Base-by-base conservation (phyloP, 2,329 filamentous ascomycete genomes). In the Exophiala lecanii-corni region DNA sequence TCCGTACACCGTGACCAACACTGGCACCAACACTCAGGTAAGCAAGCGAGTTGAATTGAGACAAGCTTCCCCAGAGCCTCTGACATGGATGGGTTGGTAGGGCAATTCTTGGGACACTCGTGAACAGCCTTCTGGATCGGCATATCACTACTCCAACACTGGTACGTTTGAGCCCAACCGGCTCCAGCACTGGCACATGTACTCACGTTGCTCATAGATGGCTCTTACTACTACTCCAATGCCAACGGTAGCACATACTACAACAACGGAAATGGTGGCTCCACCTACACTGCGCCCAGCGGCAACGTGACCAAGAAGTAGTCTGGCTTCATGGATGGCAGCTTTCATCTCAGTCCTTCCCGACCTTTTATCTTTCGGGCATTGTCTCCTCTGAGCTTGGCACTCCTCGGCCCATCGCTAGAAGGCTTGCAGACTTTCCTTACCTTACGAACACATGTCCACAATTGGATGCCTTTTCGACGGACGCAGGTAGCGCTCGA, bases 221-320 rank as follows among this genome's bases (percentile, higher is more conserved):
- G 81, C 26, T 84, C 79, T 1, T 86, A 86, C 71, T 85, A 86
- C 68, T 86, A 86, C 66, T 76, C 74, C 59, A 86, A 86, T 65
- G 65, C 79, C 34, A 74, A 83, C 50, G 79, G 80, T 10, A 83
- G 76, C 57, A 82, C 76, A 28, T 86, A 86, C 67, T 67, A 84
- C 71, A 82, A 84, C 63, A 62, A 71, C 53, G 79, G 80, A 33
- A 59, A 60, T 9, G 81, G 81, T 4, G 57, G 63, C 36, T 74
- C 77, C 17, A 78, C 64, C 13, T 86, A 86, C 64, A 86, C 76
- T 13, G 54, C 78, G 7, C 64, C 81, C 5, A 36, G 23, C 12
- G 45, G 50, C 25, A 39, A 41, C 15, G 31, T 20, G 15, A 36
- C 25, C 37, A 48, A 51, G 48, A 51, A 49, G 32, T 51, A 66